Base-by-base conservation (phyloP, 2,329 filamentous ascomycete species). In the Ophiognomonia clavigignenti-juglandacearum region DNA sequence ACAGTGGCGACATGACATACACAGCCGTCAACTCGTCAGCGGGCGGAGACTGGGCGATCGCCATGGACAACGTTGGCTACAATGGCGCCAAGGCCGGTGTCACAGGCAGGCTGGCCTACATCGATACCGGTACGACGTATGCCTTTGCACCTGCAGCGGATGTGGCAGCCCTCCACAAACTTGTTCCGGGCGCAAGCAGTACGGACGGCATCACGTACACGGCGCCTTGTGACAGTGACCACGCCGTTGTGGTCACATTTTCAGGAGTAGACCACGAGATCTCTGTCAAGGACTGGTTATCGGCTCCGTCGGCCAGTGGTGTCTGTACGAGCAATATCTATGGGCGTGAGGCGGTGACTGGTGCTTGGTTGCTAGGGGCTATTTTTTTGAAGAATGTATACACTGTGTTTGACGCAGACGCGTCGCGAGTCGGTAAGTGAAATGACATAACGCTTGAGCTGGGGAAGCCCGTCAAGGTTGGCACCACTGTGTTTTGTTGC, bases 321-420 rank as follows among this genome's bases (percentile, higher is more conserved):
- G 63, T 63, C 23, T 85, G 82, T 59, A 75, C 79, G 16, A 91
- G 86, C 62, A 90, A 87, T 57, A 78, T 95, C 29, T 83, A 89
- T 44, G 86, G 85, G 2, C 74, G 81, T 22, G 77, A 85, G 60
- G 80, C 87, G 13, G 82, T 88, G 39, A 67, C 73, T 1, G 73
- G 70, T 56, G 57, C 82, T 23, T 95, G 89, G 88, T 72, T 96
- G n/a, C 66, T 95, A 1, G 90, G 90, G 2, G 89, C 90, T 55
- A 80, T 85, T 1, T 95, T 95, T 57, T 67, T 96, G 52, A 95
- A 95, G 70, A 95, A 95, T 56, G 89, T 95, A 14, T 95, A 95
- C 61, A 74, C 81, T 2, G 83, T 93, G 20, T 95, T 95, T 61
- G 90, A 96, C 62, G 80, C 79, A 44, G 88, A 92, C 53, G 60